Evolutionary conservation across 768 basidiomycete species (phyloP).

Genomic region (Leccinum incarnatum): DNA sequence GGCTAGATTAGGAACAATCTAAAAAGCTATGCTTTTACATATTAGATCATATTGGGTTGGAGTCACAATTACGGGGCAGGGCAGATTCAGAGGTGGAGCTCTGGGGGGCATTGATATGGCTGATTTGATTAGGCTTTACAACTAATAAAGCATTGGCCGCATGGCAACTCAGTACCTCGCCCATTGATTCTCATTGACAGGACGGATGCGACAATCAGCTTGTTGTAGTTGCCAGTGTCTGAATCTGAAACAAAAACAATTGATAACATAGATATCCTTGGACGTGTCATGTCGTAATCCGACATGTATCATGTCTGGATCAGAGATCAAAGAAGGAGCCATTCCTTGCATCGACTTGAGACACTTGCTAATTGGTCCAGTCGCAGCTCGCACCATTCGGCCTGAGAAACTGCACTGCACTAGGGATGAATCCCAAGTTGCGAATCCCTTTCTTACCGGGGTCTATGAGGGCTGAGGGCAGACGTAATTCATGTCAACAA

Average conservation of each 20-base stretch:
- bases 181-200: too few species aligned
- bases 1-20: background rate
- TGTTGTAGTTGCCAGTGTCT: background rate
- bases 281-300: constrained; percentile 6
- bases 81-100: background rate
- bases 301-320: constrained; percentile 2
- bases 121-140: background rate
- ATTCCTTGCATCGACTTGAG: constrained; percentile 3
- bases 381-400: background rate
- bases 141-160: background rate
- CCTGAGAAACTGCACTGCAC: constrained; percentile 2
- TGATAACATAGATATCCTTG: background rate
- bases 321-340: constrained; percentile 5
- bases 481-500: constrained; percentile 20
- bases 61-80: background rate
- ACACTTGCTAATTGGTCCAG: constrained; percentile 9
- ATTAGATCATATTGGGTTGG: background rate
- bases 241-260: constrained; percentile 6
- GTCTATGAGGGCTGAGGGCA: constrained; percentile 18
- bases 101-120: background rate
- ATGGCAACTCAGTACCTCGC: background rate
- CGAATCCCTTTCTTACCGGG: constrained; percentile 16
- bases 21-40: background rate
- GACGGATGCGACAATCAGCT: background rate
- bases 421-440: constrained; percentile 16